These are phyloP conservation scores for Helotiales sp. DNA, from an alignment of 2,329 filamentous ascomycete species.

Conservation along the genomic window DNA sequence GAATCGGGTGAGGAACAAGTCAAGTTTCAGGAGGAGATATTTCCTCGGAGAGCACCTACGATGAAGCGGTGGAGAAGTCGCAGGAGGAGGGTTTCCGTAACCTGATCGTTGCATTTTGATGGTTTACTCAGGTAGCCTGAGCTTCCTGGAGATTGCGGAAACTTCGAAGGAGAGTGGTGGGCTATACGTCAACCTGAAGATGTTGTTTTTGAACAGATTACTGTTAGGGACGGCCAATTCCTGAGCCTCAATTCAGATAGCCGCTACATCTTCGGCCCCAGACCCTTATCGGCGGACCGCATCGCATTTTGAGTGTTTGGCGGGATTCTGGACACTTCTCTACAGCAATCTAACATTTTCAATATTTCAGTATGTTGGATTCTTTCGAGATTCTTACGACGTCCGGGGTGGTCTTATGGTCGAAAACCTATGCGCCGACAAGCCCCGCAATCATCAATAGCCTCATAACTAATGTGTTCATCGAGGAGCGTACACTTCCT, in stretches of 20 bases:
- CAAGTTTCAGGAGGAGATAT: no score
- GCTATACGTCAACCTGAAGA: not conserved
- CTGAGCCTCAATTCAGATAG: not conserved
- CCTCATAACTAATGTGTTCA: conserved; percentile 95
- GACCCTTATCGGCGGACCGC: conserved; percentile 7
- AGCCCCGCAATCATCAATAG: conserved; percentile 85
- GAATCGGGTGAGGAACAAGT: no score
- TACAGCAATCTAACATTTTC: not conserved
- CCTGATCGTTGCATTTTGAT: conserved; percentile 76
- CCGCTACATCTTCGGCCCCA: conserved; percentile 10
- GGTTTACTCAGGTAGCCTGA: not conserved
- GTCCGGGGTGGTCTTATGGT: conserved; percentile 96
- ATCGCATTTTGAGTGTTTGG: not conserved
- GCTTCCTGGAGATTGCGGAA: not conserved
- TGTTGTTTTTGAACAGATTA: not conserved
- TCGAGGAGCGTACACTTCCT: conserved; percentile 79
- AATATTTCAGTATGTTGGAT: conserved; percentile 72
- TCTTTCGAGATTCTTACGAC: conserved; percentile 96
- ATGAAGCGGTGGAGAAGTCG: conserved; percentile 86
- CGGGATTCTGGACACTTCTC: conserved; percentile 1
- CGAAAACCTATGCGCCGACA: conserved; percentile 77
- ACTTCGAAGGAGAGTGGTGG: not conserved
- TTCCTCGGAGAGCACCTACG: no score
- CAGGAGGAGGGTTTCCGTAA: conserved; percentile 69
- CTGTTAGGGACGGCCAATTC: not conserved